Base-by-base conservation (phyloP, 2,329 filamentous ascomycete species). In the Penicillium italicum region DNA sequence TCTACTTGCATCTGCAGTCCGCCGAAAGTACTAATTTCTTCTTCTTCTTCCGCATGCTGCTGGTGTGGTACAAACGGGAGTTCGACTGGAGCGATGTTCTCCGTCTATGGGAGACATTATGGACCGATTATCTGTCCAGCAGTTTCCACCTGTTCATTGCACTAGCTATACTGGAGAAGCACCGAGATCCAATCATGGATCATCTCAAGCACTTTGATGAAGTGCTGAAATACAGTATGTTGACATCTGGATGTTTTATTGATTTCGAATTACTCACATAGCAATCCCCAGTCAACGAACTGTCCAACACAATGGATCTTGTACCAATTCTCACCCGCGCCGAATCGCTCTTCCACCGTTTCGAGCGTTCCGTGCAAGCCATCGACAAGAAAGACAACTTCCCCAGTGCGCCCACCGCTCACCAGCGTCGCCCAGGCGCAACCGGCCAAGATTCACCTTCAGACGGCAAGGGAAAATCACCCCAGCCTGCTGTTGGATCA, bases 21-120 rank as follows among this genome's bases (percentile, higher is more conserved):
- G 90, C 92, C 20, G 95, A 99, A 67, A 95, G 89, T 68, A 99
- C 94, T 24, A 99, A 99, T 73, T 99, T 99, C 75, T 99, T 99
- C 76, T 99, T 99, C 79, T 97, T 99, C 80, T 99, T 97, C 84
- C 89, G 94, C 57, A 97, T 97, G 94, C 81, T 99, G 33, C 81
- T 99, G 1, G 94, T 99, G 10, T 99, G 94, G 94, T 99, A 94
- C 75, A 99, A 99, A 79, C 88, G 94, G 45, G 94, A 99, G 74
- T 99, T 99, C 66, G 83, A 85, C 63, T 99, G 93, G 90, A 73
- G 82, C 45, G 91, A 97, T 68, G 85, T 96, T 11, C 77, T 97
- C 33, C 84, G 89, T 18, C 78, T 99, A 4, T 99, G 94, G 94
- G 94, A 99, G 74, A 81, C 84, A 0, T 77, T 97, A 2, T 99